A percentile compares a stretch with the other conserved stretches of the same genome.
phyloP scores from a whole-genome alignment of 2,329 filamentous ascomycete species.

The Alternaria sp. region DNA sequence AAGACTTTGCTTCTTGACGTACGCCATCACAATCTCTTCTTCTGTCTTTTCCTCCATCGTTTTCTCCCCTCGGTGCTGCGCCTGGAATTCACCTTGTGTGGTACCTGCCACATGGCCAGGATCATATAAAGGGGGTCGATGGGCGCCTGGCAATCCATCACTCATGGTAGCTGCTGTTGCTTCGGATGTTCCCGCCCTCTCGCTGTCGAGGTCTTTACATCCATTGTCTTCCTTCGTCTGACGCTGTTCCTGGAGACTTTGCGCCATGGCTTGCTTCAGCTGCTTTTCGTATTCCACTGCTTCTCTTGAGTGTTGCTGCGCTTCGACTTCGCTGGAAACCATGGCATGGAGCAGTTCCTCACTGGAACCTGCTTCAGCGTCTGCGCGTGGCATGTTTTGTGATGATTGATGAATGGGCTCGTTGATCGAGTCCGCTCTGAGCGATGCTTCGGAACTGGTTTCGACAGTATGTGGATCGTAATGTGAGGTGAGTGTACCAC shows the following conservation, averaged over 20 bases:
- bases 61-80: conserved; percentile 44
- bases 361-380: background rate
- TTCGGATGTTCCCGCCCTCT: background rate
- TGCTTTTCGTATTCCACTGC: background rate
- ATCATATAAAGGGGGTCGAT: background rate
- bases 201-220: background rate
- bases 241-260: background rate
- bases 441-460: background rate
- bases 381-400: background rate
- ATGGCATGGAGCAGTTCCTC: conserved; percentile 18
- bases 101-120: background rate
- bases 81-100: background rate
- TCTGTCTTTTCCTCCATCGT: conserved; percentile 57
- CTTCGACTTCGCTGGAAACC: conserved; percentile 17
- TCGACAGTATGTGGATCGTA: background rate
- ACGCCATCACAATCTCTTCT: conserved; percentile 76
- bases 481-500: background rate
- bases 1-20: conserved; percentile 76
- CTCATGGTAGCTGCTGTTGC: background rate
- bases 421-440: background rate
- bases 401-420: background rate
- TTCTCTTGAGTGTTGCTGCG: background rate
- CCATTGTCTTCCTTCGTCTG: background rate
- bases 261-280: background rate
- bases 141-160: too few relatives aligned